Evolutionary conservation across 192 early-diverging fungal genomes (phyloP).

Genomic region (Dispira simplex): DNA sequence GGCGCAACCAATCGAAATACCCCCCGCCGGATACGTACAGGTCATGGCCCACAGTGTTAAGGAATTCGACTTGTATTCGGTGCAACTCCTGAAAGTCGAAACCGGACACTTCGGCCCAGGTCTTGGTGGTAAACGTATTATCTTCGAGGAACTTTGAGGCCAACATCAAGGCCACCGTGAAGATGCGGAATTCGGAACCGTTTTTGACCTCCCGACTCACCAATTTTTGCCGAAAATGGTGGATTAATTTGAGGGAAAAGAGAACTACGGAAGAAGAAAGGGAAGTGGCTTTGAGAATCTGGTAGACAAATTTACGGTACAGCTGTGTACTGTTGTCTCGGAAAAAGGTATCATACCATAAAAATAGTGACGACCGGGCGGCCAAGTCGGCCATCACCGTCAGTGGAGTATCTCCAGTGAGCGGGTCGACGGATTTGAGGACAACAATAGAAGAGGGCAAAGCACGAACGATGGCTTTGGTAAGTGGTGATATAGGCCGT

Average conservation of each 20-base stretch:
- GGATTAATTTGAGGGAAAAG: background rate
- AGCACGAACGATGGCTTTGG: background rate
- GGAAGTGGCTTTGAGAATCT: background rate
- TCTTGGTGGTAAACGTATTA: slow-evolving; percentile 67
- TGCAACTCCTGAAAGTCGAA: slow-evolving; percentile 55
- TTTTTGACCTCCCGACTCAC: slow-evolving; percentile 3
- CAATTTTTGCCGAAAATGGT: background rate
- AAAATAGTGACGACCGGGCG: background rate
- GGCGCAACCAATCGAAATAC: slow-evolving; percentile 43
- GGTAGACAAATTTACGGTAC: slow-evolving; percentile 5
- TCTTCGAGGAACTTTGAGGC: slow-evolving; percentile 62
- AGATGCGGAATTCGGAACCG: slow-evolving; percentile 7
- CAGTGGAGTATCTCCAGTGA: background rate
- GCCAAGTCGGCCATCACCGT: slow-evolving; percentile 1
- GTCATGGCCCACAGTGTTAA: slow-evolving; percentile 42
- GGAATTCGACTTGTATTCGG: slow-evolving; percentile 59
- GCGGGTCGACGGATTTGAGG: slow-evolving; percentile 7
- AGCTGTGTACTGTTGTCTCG: background rate
- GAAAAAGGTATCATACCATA: slow-evolving; percentile 1
- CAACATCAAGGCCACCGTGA: slow-evolving; percentile 8
- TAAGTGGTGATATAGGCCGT: background rate
- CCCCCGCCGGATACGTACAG: slow-evolving; percentile 39
- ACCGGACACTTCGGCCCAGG: slow-evolving; percentile 58
- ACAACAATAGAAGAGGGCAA: background rate
- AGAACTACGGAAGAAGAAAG: slow-evolving; percentile 3